Conservation (phyloP, 495 filamentous ascomycete genomes). For the Penicillium paxilli region DNA sequence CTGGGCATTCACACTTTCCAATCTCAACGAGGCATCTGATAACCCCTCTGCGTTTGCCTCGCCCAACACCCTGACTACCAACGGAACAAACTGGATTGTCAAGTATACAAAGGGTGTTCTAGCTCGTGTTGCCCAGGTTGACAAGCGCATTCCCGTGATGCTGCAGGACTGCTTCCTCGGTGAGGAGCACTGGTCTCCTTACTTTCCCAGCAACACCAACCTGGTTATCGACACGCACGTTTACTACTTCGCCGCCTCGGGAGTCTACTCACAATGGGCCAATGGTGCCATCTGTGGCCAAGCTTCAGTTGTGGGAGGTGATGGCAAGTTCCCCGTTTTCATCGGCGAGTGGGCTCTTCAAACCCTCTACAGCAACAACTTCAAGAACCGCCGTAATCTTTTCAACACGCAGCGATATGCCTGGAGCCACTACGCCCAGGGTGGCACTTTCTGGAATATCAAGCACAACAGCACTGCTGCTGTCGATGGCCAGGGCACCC, state of each 20-base stretch:
- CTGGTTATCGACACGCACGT: slow-evolving; percentile 15
- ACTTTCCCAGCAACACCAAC: slow-evolving; percentile 10
- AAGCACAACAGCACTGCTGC: slow-evolving; percentile 16
- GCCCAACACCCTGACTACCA: slow-evolving; percentile 5
- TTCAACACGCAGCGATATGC: slow-evolving; percentile 14
- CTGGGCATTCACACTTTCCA: slow-evolving; percentile 26
- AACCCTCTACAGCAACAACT: slow-evolving; percentile 16
- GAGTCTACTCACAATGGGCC: slow-evolving; percentile 17
- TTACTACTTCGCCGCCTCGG: slow-evolving; percentile 16
- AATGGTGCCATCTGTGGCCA: slow-evolving; percentile 14
- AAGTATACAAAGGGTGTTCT: slow-evolving; percentile 9
- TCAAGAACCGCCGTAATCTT: slow-evolving; percentile 8
- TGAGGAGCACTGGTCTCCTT: slow-evolving; percentile 15
- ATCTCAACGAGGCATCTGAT: slow-evolving; percentile 32
- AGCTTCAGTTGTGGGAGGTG: slow-evolving; percentile 11
- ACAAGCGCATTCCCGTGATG: slow-evolving; percentile 14
- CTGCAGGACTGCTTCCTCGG: slow-evolving; percentile 14
- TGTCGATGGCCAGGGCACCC: slow-evolving; percentile 14
- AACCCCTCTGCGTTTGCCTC: slow-evolving; percentile 5
- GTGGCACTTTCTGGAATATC: slow-evolving; percentile 14
- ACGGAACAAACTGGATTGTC: slow-evolving; percentile 13
- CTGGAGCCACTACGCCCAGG: slow-evolving; percentile 12
- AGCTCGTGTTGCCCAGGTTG: slow-evolving; percentile 2
- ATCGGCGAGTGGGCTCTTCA: slow-evolving; percentile 18
- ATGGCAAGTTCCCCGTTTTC: slow-evolving; percentile 16